These are phyloP conservation scores for Mesotaenium endlicherianum DNA, from an alignment of 139 green algal genomes.

Conservation along the genomic window DNA sequence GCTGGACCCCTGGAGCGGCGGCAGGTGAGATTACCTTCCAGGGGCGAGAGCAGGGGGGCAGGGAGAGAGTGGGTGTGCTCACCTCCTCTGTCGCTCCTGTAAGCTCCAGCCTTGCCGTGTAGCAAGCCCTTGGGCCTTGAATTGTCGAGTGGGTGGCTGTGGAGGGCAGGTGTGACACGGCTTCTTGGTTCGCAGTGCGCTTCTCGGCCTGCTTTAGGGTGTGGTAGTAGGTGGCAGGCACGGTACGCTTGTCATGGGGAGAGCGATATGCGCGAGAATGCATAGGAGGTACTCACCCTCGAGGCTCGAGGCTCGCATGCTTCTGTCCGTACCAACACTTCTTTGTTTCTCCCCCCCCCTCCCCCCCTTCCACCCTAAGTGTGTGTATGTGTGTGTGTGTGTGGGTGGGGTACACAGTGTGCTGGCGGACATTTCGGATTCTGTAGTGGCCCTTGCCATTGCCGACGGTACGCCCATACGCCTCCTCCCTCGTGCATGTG, in stretches of 20 bases:
- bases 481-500: neutral
- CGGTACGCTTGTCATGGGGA: too few relatives aligned
- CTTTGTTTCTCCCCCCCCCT: neutral
- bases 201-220: too few relatives aligned
- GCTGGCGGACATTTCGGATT: slow-evolving; percentile 55
- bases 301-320: too few relatives aligned
- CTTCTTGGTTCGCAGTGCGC: slow-evolving; percentile 8
- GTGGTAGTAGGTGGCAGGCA: too few relatives aligned
- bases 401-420: neutral
- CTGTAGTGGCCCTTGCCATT: slow-evolving; percentile 62
- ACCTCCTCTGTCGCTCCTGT: neutral
- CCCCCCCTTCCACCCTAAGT: neutral
- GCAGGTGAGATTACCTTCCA: slow-evolving; percentile 41
- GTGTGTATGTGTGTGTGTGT: too few relatives aligned
- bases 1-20: slow-evolving; percentile 76
- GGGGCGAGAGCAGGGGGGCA: neutral
- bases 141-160: neutral
- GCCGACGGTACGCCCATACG: slow-evolving; percentile 33
- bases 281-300: too few relatives aligned
- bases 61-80: neutral
- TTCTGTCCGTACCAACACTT: neutral
- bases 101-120: neutral
- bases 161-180: neutral
- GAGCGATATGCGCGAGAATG: too few relatives aligned
- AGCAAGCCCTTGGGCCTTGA: neutral